Conservation (phyloP, 2,329 filamentous ascomycete species). For the Purpureocillium lavendulum region DNA sequence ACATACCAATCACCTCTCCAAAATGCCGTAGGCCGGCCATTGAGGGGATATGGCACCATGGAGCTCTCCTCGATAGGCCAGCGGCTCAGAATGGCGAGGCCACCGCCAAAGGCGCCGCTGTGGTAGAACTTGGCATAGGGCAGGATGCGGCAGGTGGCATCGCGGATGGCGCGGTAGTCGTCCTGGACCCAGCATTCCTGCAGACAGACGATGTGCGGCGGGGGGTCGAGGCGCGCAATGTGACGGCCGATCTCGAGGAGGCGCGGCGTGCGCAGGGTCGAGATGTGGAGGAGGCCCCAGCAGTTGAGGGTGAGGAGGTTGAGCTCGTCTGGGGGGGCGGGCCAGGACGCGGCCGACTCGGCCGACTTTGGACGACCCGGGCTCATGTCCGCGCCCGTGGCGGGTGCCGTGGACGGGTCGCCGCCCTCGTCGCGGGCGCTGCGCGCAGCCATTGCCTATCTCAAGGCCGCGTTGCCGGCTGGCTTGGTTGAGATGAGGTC, state of each 20-base stretch:
- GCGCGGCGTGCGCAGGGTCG: slow-evolving; percentile 68
- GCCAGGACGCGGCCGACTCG: too few species aligned
- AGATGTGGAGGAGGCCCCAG: slow-evolving; percentile 89
- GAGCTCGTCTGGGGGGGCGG: slow-evolving; percentile 44
- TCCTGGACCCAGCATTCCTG: slow-evolving; percentile 91
- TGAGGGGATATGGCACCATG: slow-evolving; percentile 84
- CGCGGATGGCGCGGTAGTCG: slow-evolving; percentile 73
- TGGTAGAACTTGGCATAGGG: slow-evolving; percentile 92
- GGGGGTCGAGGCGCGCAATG: slow-evolving; percentile 57
- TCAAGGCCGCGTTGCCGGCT: not conserved
- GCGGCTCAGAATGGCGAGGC: slow-evolving; percentile 78
- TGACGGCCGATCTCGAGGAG: slow-evolving; percentile 77
- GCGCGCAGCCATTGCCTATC: too few species aligned
- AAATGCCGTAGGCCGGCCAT: slow-evolving; percentile 87
- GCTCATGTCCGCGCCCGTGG: too few species aligned
- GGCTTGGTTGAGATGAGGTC: not conserved
- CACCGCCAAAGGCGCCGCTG: slow-evolving; percentile 81
- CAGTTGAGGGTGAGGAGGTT: slow-evolving; percentile 87
- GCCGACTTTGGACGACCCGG: too few species aligned
- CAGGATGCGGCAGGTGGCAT: slow-evolving; percentile 62
- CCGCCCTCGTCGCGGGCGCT: too few species aligned
- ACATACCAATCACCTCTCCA: slow-evolving; percentile 95
- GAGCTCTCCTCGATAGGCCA: slow-evolving; percentile 88
- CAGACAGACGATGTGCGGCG: slow-evolving; percentile 80
- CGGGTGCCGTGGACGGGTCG: too few species aligned